Base-by-base conservation (phyloP, 2,329 filamentous ascomycete genomes). In the Aspergillus intermedius region DNA sequence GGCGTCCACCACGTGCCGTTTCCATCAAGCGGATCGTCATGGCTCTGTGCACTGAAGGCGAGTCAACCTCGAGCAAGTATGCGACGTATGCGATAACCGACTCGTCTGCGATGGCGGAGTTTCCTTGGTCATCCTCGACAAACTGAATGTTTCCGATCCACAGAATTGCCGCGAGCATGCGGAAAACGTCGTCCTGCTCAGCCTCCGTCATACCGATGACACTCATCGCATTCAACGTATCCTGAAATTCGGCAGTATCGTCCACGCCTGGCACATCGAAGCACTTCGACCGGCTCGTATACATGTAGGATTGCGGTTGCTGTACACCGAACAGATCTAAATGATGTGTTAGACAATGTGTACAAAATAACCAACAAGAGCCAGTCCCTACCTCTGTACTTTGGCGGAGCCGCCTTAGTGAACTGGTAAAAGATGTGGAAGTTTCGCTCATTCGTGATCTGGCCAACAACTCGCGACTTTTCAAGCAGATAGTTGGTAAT, bases 341-440 rank as follows among this genome's bases (percentile, higher is more conserved):
- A 43, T n/a, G 9, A 23, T n/a, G 10, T 21, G 25, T 4, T 28
- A n/a, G 5, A 9, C 7, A 5, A 44, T 54, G 58, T 39, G 13
- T 21, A 34, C 30, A 49, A 61, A 22, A 42, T n/a, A 19, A 19
- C 40, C 23, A 15, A 25, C 10, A 21, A 21, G 23, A 44, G 5
- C 8, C 28, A 47, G 35, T 43, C 45, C 64, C 51, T 69, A 78
- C 76, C 75, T 66, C 89, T 80, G 70, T 97, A 94, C 50, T 86
- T 82, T 58, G 86, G 79, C n/a, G 90, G 87, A 8, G 91, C 91
- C 3, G 88, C 90, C 73, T 97, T 98, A 42, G 93, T 88, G 70
- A 97, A 96, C 70, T 98, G 93, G 73, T 98, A 98, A 70, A 98
- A 98, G 62, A 98, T 97, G 73, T 98, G 93, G 71, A 98, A 98